These are phyloP conservation scores for Hypoxylon trugodes DNA, from an alignment of 495 filamentous ascomycete species.

Conservation along the genomic window DNA sequence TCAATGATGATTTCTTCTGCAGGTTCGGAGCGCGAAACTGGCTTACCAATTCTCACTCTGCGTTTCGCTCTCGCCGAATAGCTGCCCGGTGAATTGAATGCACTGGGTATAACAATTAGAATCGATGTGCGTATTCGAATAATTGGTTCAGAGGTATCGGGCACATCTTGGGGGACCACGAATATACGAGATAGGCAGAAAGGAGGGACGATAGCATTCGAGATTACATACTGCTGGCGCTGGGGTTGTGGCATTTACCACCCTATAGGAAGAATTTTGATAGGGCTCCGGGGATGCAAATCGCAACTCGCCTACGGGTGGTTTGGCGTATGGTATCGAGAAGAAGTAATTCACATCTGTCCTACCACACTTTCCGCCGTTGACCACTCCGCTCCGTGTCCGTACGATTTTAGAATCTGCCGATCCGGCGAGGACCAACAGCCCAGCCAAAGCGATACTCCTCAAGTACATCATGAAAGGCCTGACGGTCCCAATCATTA, in stretches of 20 bases:
- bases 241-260: slow-evolving; percentile 15
- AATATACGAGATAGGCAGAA: too few relatives aligned
- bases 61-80: slow-evolving; percentile 33
- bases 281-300: slow-evolving; percentile 42
- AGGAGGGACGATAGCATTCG: too few relatives aligned
- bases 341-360: slow-evolving; percentile 33
- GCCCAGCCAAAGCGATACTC: background rate
- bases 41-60: slow-evolving; percentile 47
- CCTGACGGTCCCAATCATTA: background rate
- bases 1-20: background rate
- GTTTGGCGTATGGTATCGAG: slow-evolving; percentile 43
- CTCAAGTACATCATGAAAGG: slow-evolving; percentile 8
- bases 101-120: too few relatives aligned
- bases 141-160: too few relatives aligned
- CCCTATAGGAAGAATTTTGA: slow-evolving; percentile 12
- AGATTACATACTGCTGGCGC: too few relatives aligned
- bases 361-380: slow-evolving; percentile 25
- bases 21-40: background rate
- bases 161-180: too few relatives aligned
- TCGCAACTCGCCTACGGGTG: slow-evolving; percentile 41
- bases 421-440: slow-evolving; percentile 8
- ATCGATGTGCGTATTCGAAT: too few relatives aligned
- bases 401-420: slow-evolving; percentile 11
- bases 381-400: slow-evolving; percentile 22
- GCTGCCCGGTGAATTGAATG: slow-evolving; percentile 42